These are phyloP conservation scores for Coemansia sp. DNA, from an alignment of 192 early-diverging fungal genomes.

Conservation along the genomic window DNA sequence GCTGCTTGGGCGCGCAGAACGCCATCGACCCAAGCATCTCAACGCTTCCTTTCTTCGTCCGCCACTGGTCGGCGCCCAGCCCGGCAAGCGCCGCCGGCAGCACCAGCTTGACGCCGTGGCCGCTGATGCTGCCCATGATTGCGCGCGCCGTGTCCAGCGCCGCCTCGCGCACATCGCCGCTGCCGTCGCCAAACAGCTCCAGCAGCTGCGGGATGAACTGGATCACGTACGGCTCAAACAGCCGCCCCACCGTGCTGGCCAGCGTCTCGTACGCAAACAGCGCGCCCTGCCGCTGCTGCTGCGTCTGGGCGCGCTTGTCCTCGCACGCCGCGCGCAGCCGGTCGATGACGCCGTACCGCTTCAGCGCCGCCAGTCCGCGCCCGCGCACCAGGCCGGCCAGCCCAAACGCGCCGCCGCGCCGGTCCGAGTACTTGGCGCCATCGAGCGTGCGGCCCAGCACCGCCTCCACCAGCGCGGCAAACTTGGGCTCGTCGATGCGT, in stretches of 20 bases:
- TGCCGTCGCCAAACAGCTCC: conserved; percentile 82
- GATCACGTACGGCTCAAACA: conserved; percentile 97
- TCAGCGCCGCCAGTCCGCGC: conserved; percentile 82
- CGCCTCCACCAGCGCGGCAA: conserved; percentile 59
- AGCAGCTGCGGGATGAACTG: conserved; percentile 90
- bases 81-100: conserved; percentile 85
- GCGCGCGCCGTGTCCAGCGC: conserved; percentile 83
- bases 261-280: conserved; percentile 93
- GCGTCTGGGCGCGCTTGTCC: conserved; percentile 68
- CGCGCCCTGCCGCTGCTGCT: conserved; percentile 83
- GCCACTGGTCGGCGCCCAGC: conserved; percentile 88
- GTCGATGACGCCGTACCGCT: conserved; percentile 79
- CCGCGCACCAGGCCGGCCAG: conserved; percentile 93
- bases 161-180: conserved; percentile 85
- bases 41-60: conserved; percentile 95
- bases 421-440: conserved; percentile 76
- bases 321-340: conserved; percentile 63
- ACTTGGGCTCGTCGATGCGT: conserved; percentile 61
- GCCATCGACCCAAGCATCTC: conserved; percentile 96
- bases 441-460: conserved; percentile 72
- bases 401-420: conserved; percentile 94
- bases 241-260: conserved; percentile 76
- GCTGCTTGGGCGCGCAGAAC: conserved; percentile 92
- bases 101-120: conserved; percentile 95
- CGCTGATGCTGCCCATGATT: conserved; percentile 94